Conservation (phyloP, 1,284 basidiomycete genomes). For the Golubevia sp. region DNA sequence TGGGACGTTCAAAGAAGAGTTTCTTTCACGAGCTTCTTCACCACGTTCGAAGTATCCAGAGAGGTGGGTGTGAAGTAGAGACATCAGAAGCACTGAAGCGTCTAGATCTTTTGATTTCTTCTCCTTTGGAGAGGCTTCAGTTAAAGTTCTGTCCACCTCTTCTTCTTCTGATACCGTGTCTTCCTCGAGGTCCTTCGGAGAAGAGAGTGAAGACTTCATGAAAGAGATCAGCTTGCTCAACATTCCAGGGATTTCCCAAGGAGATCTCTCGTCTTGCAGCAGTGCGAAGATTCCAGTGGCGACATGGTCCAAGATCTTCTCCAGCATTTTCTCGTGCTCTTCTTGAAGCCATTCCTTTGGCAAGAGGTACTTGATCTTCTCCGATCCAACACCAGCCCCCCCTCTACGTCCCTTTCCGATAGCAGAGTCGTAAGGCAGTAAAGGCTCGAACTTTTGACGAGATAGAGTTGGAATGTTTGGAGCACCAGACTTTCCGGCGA, state of each 20-base stretch:
- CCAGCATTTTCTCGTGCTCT: conserved; percentile 3
- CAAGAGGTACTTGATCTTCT: neutral
- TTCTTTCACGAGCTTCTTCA: conserved; percentile 1
- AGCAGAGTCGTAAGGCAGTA: no score
- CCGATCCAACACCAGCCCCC: no score
- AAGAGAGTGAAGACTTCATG: no score
- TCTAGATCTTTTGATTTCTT: neutral
- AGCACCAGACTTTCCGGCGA: no score
- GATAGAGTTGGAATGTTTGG: no score
- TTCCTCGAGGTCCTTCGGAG: no score
- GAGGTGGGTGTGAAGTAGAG: conserved; percentile 3
- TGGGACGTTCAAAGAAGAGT: conserved; percentile 6
- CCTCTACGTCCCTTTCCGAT: no score
- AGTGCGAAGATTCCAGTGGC: conserved; percentile 13
- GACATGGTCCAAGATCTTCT: conserved; percentile 14
- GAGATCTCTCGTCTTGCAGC: conserved; percentile 9
- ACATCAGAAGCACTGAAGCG: neutral
- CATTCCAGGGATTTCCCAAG: conserved; percentile 6
- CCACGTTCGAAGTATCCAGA: conserved; percentile 7
- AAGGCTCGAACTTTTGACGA: no score
- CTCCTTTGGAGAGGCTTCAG: neutral
- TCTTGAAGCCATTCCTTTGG: conserved; percentile 2
- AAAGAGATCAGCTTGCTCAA: conserved; percentile 1
- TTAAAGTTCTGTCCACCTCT: neutral
- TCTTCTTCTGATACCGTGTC: conserved; percentile 1